Evolutionary conservation across 2,329 filamentous ascomycete genomes (phyloP).

Genomic region (Aspergillus sp.): DNA sequence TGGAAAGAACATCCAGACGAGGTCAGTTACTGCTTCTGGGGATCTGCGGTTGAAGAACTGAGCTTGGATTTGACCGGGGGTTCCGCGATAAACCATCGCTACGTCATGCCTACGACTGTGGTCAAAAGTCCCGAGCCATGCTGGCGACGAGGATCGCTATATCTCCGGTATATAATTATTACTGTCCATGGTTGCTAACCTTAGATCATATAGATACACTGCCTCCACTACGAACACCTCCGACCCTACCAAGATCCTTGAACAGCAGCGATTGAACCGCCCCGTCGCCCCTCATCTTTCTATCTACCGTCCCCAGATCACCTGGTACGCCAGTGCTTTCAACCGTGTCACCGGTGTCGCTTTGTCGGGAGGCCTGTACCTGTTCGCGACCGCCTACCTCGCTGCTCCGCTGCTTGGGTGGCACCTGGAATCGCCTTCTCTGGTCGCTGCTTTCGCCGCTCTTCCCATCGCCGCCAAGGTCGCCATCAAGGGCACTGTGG

Average conservation of each 20-base stretch:
- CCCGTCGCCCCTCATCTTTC: conserved; percentile 80
- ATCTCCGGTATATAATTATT: background rate
- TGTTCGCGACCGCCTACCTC: conserved; percentile 79
- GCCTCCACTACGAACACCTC: conserved; percentile 30
- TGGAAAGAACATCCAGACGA: conserved; percentile 44
- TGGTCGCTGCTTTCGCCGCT: conserved; percentile 64
- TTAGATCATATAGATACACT: conserved; percentile 24
- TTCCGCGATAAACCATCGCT: conserved; percentile 9
- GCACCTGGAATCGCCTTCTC: conserved; percentile 63
- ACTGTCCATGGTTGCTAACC: conserved; percentile 7
- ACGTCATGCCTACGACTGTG: conserved; percentile 25
- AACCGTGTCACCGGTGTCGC: conserved; percentile 81
- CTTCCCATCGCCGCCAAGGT: conserved; percentile 62
- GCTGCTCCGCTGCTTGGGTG: conserved; percentile 72
- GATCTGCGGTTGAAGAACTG: background rate
- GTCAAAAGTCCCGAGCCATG: background rate
- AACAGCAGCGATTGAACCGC: conserved; percentile 74
- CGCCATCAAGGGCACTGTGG: conserved; percentile 57
- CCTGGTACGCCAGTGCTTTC: conserved; percentile 73
- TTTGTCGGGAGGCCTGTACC: conserved; percentile 73
- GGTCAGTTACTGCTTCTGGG: conserved; percentile 31
- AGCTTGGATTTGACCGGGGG: background rate
- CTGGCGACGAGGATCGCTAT: background rate
- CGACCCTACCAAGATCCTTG: conserved; percentile 61
- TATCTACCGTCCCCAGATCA: conserved; percentile 86